Evolutionary conservation across 768 basidiomycete species (phyloP).

Genomic region (Austroboletus eburneus): DNA sequence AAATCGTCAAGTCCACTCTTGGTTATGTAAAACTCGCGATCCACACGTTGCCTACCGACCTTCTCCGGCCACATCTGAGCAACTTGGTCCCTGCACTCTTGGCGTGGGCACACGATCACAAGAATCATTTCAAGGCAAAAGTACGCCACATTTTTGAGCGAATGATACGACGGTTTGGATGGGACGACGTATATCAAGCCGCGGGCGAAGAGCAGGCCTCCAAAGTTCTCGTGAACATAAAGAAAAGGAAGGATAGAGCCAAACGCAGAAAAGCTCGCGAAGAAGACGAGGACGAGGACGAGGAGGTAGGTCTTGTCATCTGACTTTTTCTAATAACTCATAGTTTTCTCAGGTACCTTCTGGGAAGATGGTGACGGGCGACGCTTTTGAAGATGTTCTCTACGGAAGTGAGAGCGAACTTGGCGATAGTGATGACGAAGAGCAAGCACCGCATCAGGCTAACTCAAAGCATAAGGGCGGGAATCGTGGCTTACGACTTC

Average conservation of each 20-base stretch:
- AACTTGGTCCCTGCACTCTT: slow-evolving; percentile 81
- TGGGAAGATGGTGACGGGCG: slow-evolving; percentile 57
- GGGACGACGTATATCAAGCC: slow-evolving; percentile 74
- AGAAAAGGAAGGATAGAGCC: slow-evolving; percentile 90
- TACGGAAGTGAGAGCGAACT: slow-evolving; percentile 95
- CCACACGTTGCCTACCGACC: slow-evolving; percentile 70
- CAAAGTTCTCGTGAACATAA: slow-evolving; percentile 91
- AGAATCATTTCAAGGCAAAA: slow-evolving; percentile 97
- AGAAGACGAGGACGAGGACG: slow-evolving; percentile 57
- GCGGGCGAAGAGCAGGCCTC: slow-evolving; percentile 74
- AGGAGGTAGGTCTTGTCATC: slow-evolving; percentile 33
- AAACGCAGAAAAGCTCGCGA: slow-evolving; percentile 78
- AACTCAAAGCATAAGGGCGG: slow-evolving; percentile 34
- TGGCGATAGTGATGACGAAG: slow-evolving; percentile 66
- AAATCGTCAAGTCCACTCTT: slow-evolving; percentile 95
- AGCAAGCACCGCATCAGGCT: slow-evolving; percentile 27
- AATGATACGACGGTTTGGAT: slow-evolving; percentile 87
- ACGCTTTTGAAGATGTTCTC: slow-evolving; percentile 95
- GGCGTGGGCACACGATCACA: slow-evolving; percentile 94
- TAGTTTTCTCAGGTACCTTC: slow-evolving; percentile 35
- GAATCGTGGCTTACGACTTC: slow-evolving; percentile 59
- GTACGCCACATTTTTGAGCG: slow-evolving; percentile 97
- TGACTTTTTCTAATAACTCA: slow-evolving; percentile 6
- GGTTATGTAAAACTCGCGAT: slow-evolving; percentile 93
- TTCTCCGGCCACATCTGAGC: slow-evolving; percentile 74